phyloP scores from a whole-genome alignment of 768 basidiomycete genomes.

The Hygrophoropsis aurantiaca region DNA sequence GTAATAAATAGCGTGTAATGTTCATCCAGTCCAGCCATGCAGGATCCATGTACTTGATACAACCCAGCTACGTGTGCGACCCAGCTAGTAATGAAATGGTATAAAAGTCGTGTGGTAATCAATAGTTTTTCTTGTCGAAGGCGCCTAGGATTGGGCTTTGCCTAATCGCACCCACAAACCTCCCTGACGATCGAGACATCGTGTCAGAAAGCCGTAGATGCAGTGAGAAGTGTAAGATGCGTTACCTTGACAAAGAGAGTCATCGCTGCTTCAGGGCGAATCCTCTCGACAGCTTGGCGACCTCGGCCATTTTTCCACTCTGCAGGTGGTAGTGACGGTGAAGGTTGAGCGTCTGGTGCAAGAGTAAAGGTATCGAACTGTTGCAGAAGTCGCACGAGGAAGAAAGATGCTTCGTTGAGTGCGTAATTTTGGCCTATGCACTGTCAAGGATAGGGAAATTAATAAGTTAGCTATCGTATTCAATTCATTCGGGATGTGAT shows the following conservation, averaged over 20 bases:
- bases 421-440: conserved; percentile 76
- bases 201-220: conserved; percentile 3
- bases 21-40: conserved; percentile 1
- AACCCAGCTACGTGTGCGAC: not conserved
- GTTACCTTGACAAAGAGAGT: conserved; percentile 66
- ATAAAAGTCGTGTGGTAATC: not conserved
- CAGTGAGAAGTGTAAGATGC: conserved; percentile 9
- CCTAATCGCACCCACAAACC: conserved; percentile 59
- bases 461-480: not conserved
- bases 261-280: conserved; percentile 64
- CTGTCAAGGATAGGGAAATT: conserved; percentile 30
- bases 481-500: too few species aligned
- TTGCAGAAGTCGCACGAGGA: conserved; percentile 68
- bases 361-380: conserved; percentile 60
- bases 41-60: not conserved
- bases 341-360: conserved; percentile 60
- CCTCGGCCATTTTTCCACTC: conserved; percentile 49
- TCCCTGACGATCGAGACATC: conserved; percentile 38
- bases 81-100: not conserved
- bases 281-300: conserved; percentile 53
- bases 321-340: conserved; percentile 57
- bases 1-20: conserved; percentile 11
- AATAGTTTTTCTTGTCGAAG: too few species aligned
- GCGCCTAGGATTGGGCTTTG: conserved; percentile 15
- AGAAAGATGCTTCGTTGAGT: conserved; percentile 73